A percentile compares a stretch with the other conserved stretches of the same genome.
Evolutionary conservation across 495 filamentous ascomycete genomes (phyloP).

Genomic region (Aspergillus nanangensis): DNA sequence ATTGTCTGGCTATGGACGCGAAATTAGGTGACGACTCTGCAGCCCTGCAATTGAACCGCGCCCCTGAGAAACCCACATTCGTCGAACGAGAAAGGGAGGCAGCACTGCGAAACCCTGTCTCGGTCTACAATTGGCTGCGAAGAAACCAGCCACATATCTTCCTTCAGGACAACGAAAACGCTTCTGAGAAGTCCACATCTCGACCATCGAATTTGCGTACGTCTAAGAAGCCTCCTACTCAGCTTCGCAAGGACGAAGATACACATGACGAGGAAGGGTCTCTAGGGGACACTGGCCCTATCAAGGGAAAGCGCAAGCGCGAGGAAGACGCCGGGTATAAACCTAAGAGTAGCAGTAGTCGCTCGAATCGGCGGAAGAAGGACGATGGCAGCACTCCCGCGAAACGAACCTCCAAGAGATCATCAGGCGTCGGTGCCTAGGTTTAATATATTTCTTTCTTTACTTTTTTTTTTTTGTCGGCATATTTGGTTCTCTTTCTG

Average conservation of each 20-base stretch:
- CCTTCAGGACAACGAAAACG: conserved; percentile 70
- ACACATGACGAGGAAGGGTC: conserved; percentile 49
- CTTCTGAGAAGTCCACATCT: conserved; percentile 54
- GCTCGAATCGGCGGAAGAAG: conserved; percentile 63
- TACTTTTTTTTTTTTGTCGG: background rate
- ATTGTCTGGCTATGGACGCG: conserved; percentile 65
- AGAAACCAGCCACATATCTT: conserved; percentile 79
- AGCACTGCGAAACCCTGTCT: conserved; percentile 70
- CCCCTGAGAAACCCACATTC: conserved; percentile 34
- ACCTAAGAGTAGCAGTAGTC: conserved; percentile 60
- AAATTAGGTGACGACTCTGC: conserved; percentile 51
- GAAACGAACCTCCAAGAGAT: conserved; percentile 33
- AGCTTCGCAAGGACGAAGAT: conserved; percentile 46
- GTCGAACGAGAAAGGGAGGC: conserved; percentile 55
- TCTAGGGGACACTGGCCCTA: conserved; percentile 35
- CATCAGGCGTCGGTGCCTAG: conserved; percentile 19
- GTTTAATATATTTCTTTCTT: background rate
- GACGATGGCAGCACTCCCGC: conserved; percentile 35
- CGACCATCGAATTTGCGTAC: conserved; percentile 35
- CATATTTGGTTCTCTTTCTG: background rate
- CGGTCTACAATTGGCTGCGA: conserved; percentile 87
- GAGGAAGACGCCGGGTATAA: conserved; percentile 67
- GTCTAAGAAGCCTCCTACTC: conserved; percentile 34
- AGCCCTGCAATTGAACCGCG: conserved; percentile 26
- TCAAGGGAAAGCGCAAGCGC: conserved; percentile 53